phyloP scores from a whole-genome alignment of 192 early-diverging fungal genomes.

The Backusella westeae region DNA sequence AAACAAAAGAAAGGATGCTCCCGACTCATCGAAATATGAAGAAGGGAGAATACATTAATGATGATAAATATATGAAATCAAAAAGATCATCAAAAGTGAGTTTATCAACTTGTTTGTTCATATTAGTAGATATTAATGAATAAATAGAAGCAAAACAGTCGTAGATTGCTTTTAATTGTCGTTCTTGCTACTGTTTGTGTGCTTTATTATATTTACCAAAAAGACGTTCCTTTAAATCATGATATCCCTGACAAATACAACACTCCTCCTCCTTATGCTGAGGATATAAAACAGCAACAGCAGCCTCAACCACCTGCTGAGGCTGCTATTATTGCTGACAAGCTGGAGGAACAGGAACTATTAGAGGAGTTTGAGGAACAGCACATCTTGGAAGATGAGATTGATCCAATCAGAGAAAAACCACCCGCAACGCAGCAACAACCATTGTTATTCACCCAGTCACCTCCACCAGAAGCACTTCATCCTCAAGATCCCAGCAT shows the following conservation, averaged over 20 bases:
- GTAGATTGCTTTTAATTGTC: background rate
- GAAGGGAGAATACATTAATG: constrained; percentile 24
- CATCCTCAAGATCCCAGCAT: constrained; percentile 27
- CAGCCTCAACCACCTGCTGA: background rate
- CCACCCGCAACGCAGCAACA: background rate
- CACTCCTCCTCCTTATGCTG: background rate
- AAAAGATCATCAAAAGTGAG: background rate
- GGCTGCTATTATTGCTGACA: background rate
- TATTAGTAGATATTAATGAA: background rate
- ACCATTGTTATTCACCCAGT: constrained; percentile 16
- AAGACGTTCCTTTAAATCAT: background rate
- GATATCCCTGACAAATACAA: too few species aligned
- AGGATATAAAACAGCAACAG: background rate
- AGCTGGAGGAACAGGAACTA: background rate
- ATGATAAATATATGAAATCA: constrained; percentile 37
- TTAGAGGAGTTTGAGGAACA: constrained; percentile 7
- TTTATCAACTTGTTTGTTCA: background rate
- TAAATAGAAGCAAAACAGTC: background rate
- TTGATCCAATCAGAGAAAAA: background rate
- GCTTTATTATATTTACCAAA: background rate
- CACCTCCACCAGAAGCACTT: constrained; percentile 15
- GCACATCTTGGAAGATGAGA: background rate
- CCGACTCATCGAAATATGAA: constrained; percentile 32
- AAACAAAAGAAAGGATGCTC: constrained; percentile 13
- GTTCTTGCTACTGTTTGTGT: background rate